These are phyloP conservation scores for Entomortierella lignicola DNA, from an alignment of 192 early-diverging fungal species.

Conservation along the genomic window DNA sequence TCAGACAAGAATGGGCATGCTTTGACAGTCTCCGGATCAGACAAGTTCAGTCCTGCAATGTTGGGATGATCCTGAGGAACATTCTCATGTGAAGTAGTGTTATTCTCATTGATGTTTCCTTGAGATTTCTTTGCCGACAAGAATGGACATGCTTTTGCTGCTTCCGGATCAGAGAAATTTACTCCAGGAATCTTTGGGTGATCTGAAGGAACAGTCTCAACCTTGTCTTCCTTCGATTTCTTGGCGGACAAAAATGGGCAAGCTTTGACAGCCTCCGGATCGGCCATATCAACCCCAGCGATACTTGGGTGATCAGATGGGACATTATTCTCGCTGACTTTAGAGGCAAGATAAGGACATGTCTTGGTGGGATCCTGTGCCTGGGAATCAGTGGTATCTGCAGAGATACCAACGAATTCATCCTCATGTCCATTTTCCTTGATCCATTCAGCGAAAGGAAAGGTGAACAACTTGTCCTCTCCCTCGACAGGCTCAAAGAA, in stretches of 20 bases:
- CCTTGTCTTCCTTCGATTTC: background rate
- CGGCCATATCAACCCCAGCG: constrained; percentile 33
- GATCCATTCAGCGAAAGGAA: constrained; percentile 29
- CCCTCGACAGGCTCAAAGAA: constrained; percentile 27
- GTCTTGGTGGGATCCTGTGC: constrained; percentile 7
- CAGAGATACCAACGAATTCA: constrained; percentile 2
- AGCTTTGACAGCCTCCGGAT: constrained; percentile 31
- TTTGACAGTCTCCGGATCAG: constrained; percentile 29
- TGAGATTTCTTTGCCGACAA: constrained; percentile 14
- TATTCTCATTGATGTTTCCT: background rate
- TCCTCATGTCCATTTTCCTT: constrained; percentile 15
- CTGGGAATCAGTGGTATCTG: background rate
- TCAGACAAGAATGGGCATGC: constrained; percentile 39
- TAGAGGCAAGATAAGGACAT: constrained; percentile 21
- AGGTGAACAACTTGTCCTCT: constrained; percentile 27
- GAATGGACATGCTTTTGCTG: constrained; percentile 38
- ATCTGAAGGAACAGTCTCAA: constrained; percentile 21
- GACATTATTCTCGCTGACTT: background rate
- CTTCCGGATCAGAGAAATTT: constrained; percentile 38
- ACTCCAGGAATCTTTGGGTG: constrained; percentile 48
- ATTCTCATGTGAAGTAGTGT: background rate
- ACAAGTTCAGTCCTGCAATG: constrained; percentile 44
- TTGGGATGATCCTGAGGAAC: constrained; percentile 34
- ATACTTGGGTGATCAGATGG: constrained; percentile 46
- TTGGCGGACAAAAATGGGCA: constrained; percentile 45